Evolutionary conservation across 257 asterid genomes (phyloP), one percentile per base, ranked within the genome.

Genomic region (Buddleja alternifolia): DNA sequence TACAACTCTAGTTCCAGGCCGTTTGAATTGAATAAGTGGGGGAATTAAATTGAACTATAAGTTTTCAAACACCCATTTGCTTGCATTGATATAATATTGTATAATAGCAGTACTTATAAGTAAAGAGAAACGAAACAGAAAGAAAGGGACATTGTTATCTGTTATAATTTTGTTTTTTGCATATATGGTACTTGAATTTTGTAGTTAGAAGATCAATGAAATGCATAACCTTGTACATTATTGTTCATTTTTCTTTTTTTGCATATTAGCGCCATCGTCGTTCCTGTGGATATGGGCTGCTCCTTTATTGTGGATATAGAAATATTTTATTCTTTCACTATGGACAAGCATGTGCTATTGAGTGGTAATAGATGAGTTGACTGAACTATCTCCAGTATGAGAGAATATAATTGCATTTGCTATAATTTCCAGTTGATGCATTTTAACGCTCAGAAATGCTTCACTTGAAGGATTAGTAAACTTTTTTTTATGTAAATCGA

Each of bases 351-450:
- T 59, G 15, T 20, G 29, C 56, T 50, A 15, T 24, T 9, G 17
- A 69, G 8, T 65, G 72, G 46, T 16, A 15, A 55, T 20, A 55
- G 57, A 48, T 45, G 71, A 63, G 63, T 34, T 39, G 55, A 59
- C 48, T 44, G 37, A 53, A 55, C 16, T 34, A 42, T 10, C 24
- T 32, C 12, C 14, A 17, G 24, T 40, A 36, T 64, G 11, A 10
- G 44, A 36, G 44, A 6, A 15, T 24, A 55, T 32, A 0, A 50
- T 15, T 19, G 48, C 8, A 15, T 41, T 40, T 16, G 29, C 56
- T 20, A 34, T 44, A 32, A 34, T n/a, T 67, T 55, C 45, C 61
- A 36, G 15, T 25, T 10, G 15, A 39, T 34, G 46, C 42, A 39
- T 34, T 47, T 42, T 24, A 10, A 56, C 17, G 51, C 8, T 57